Evolutionary conservation across 2,329 filamentous ascomycete genomes (phyloP).

Genomic region (Pseudocercospora eumusae): DNA sequence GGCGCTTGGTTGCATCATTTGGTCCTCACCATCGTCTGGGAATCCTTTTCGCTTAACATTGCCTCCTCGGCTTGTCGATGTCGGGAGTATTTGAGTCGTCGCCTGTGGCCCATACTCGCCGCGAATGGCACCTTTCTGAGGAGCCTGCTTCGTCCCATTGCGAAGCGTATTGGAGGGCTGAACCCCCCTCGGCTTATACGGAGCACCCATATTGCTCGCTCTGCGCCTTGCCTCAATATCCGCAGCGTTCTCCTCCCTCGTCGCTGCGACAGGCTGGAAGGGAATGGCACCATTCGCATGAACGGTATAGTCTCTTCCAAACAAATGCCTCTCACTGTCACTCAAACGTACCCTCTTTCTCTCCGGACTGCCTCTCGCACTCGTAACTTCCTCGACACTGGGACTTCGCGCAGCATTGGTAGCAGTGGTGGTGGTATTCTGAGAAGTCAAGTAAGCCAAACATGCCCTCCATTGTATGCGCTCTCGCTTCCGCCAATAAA

Average conservation of each 20-base stretch:
- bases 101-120: no score
- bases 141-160: background rate
- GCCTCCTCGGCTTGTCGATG: conserved; percentile 2
- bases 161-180: background rate
- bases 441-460: conserved; percentile 4
- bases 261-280: background rate
- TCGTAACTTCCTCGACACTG: conserved; percentile 1
- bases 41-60: background rate
- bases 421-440: background rate
- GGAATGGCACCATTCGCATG: background rate
- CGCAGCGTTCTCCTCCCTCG: conserved; percentile 4
- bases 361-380: background rate
- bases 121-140: no score
- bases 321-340: background rate
- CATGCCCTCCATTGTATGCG: background rate
- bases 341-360: background rate
- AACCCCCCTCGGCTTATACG: background rate
- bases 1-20: background rate
- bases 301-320: background rate
- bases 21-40: background rate
- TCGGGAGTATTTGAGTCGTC: no score
- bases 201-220: background rate
- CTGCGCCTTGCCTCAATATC: background rate
- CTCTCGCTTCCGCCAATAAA: background rate
- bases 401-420: conserved; percentile 6